Evolutionary conservation across 345 rosid species (phyloP).

Genomic region (Hevea brasiliensis): DNA sequence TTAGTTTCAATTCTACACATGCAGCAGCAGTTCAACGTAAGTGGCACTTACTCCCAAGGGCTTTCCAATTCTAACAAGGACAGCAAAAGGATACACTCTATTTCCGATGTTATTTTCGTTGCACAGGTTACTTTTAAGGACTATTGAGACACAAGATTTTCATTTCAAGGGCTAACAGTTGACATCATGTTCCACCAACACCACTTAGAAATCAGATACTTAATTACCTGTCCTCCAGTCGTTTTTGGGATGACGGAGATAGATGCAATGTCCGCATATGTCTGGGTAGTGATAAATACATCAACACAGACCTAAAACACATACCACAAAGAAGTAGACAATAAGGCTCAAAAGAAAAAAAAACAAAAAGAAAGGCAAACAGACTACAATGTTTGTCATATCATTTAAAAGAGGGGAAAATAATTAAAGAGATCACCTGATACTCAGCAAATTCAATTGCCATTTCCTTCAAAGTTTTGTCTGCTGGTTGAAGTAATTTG

Average conservation of each 20-base stretch:
- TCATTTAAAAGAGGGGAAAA: neutral
- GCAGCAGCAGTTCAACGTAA: neutral
- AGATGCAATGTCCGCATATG: slow-evolving; percentile 81
- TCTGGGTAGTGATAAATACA: slow-evolving; percentile 71
- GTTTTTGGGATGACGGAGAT: slow-evolving; percentile 79
- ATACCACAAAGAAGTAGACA: slow-evolving; percentile 5
- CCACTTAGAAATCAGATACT: neutral
- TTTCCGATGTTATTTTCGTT: neutral
- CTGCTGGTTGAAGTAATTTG: slow-evolving; percentile 80
- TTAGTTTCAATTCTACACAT: neutral
- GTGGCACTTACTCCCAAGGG: neutral
- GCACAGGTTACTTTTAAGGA: neutral
- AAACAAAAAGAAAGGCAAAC: too few species aligned
- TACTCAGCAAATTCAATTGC: slow-evolving; percentile 89
- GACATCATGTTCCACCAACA: neutral
- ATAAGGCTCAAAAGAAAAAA: slow-evolving; percentile 15
- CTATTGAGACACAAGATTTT: too few species aligned
- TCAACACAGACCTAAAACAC: slow-evolving; percentile 83
- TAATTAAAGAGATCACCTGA: slow-evolving; percentile 50
- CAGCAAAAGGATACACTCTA: neutral
- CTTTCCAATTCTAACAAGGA: neutral
- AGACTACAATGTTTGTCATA: too few species aligned
- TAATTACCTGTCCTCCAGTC: slow-evolving; percentile 82
- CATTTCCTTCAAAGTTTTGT: slow-evolving; percentile 69
- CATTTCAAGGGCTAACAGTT: too few species aligned